These are phyloP conservation scores for Phytophthora ohioensis DNA, from an alignment of 352 stramenopile genomes.

Conservation along the genomic window DNA sequence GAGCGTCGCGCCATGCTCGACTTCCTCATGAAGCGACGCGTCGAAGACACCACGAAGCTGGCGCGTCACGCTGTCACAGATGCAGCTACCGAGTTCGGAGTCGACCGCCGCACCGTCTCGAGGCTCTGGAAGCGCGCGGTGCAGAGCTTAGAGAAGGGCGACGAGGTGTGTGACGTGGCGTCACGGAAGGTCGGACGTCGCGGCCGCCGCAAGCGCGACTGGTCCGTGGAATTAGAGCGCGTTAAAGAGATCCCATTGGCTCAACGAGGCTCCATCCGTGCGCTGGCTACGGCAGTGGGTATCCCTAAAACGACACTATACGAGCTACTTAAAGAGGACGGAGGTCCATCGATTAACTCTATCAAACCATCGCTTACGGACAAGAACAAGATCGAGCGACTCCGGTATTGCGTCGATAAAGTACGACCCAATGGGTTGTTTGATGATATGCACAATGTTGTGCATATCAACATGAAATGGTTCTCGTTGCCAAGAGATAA, in stretches of 20 bases:
- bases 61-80: slow-evolving; percentile 53
- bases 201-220: slow-evolving; percentile 54
- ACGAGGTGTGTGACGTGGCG: slow-evolving; percentile 50
- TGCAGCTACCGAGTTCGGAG: slow-evolving; percentile 42
- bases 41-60: slow-evolving; percentile 47
- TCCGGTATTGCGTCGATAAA: slow-evolving; percentile 47
- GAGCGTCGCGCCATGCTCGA: slow-evolving; percentile 56
- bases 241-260: slow-evolving; percentile 52
- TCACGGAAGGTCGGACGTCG: slow-evolving; percentile 53
- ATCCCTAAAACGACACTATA: slow-evolving; percentile 61
- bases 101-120: slow-evolving; percentile 55
- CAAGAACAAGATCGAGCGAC: slow-evolving; percentile 51
- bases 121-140: slow-evolving; percentile 54
- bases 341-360: slow-evolving; percentile 40
- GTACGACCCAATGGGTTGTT: slow-evolving; percentile 49
- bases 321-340: slow-evolving; percentile 50
- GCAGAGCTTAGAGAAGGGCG: slow-evolving; percentile 48
- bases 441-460: slow-evolving; percentile 54
- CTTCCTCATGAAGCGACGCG: slow-evolving; percentile 47
- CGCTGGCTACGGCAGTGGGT: slow-evolving; percentile 46
- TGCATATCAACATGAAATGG: slow-evolving; percentile 63
- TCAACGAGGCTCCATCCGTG: slow-evolving; percentile 49
- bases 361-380: slow-evolving; percentile 56
- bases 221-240: slow-evolving; percentile 50
- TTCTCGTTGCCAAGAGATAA: slow-evolving; percentile 46